Evolutionary conservation across 306 rosid genomes (phyloP), one percentile per base, ranked within the genome.

Genomic region (Datisca glomerata): DNA sequence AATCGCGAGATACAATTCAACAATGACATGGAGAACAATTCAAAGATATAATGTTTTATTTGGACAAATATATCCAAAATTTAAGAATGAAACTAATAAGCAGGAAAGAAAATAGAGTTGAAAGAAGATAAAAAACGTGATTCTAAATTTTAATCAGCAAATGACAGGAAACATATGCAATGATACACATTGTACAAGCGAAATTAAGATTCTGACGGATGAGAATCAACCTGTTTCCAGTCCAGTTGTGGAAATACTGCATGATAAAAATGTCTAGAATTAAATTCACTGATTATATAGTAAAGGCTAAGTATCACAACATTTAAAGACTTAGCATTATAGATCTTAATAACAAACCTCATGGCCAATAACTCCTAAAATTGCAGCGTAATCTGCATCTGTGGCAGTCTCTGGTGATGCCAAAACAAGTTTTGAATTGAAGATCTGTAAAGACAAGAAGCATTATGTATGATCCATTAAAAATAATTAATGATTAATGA

Each of bases 201-300:
- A n/a, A n/a, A n/a, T n/a, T n/a, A n/a, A n/a, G n/a, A n/a, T n/a
- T 25, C 23, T 21, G 38, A 14, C 3, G 38, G 23, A 41, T 4
- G 45, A 21, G 53, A 67, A 40, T 41, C 41, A 66, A 89, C 98
- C 98, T 89, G 79, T 89, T 89, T 63, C 98, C 98, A 41, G 98
- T 89, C 95, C 95, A 89, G 70, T 89, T 89, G 78, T 89, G 98
- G 72, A 89, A 84, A 62, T 89, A 89, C 98, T 89, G 98, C 93
- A 75, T 17, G 24, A 51, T 12, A 67, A 24, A 51, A 63, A 61
- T n/a, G 60, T 35, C 55, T 38, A 13, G 25, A 43, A 41, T 37
- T 28, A 47, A 27, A 32, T 29, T 68, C 47, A 76, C 16, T 20
- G 49, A 46, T 47, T 31, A 39, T 61, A n/a, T n/a, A n/a, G n/a